Percentiles rank a stretch among this genome's conserved stretches.
phyloP scores from a whole-genome alignment of 2,329 filamentous ascomycete species.

The Whalleya microplaca region DNA sequence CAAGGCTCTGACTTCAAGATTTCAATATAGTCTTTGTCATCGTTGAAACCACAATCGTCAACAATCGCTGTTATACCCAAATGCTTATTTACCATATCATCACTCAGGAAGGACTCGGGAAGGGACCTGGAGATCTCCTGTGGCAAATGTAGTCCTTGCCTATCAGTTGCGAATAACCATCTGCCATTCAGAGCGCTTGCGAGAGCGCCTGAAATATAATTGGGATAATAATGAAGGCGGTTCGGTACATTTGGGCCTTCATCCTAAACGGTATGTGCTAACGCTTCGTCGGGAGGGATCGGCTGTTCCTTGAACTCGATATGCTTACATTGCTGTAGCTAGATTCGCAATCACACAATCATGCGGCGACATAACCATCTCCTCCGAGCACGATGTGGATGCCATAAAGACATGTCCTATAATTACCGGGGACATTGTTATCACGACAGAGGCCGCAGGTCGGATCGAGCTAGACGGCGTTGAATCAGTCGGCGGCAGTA shows the following conservation, averaged over 20 bases:
- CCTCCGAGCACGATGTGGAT: background rate
- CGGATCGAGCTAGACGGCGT: background rate
- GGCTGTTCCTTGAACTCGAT: background rate
- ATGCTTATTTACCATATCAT: background rate
- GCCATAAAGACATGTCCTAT: background rate
- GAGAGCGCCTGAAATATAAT: background rate
- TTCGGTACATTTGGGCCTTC: background rate
- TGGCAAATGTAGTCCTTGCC: background rate
- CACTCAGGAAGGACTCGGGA: background rate
- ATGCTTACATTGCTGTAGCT: constrained; percentile 2
- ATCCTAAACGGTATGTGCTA: background rate
- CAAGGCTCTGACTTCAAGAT: background rate
- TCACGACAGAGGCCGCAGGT: background rate
- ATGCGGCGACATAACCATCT: background rate
- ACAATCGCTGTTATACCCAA: background rate
- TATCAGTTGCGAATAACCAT: background rate
- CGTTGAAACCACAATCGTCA: background rate
- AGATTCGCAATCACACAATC: constrained; percentile 6
- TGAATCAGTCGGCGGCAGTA: background rate
- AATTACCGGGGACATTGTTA: background rate
- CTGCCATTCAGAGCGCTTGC: background rate
- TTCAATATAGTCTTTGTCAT: background rate
- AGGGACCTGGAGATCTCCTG: background rate
- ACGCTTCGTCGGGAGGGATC: background rate
- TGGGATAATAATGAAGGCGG: constrained; percentile 6